These are phyloP conservation scores for Misopates orontium DNA, from an alignment of 257 asterid genomes.

Conservation along the genomic window DNA sequence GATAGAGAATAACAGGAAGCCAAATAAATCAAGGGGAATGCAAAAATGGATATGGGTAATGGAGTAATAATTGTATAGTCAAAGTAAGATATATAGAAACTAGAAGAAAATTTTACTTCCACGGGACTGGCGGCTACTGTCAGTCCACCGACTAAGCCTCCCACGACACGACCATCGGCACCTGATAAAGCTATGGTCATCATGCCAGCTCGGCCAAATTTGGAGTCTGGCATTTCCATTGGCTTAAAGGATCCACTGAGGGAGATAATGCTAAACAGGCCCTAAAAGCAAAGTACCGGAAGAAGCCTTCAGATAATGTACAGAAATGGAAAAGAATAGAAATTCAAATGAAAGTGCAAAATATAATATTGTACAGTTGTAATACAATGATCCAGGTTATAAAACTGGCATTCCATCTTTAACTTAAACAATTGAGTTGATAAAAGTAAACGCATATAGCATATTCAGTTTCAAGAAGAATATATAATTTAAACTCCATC, in stretches of 20 bases:
- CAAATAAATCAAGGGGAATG: background rate
- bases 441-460: too few relatives aligned
- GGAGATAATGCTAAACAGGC: constrained; percentile 66
- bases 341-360: constrained; percentile 7
- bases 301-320: background rate
- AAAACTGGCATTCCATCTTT: too few relatives aligned
- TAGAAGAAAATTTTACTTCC: constrained; percentile 39
- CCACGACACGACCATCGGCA: constrained; percentile 85
- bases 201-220: constrained; percentile 55
- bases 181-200: constrained; percentile 79
- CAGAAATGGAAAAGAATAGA: background rate
- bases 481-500: too few relatives aligned
- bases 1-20: too few relatives aligned
- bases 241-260: constrained; percentile 82
- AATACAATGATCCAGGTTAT: too few relatives aligned
- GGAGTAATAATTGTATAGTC: background rate
- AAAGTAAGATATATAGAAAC: background rate
- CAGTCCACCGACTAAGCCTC: constrained; percentile 74
- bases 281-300: constrained; percentile 37
- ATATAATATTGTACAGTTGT: background rate
- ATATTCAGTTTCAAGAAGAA: too few relatives aligned
- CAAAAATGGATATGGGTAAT: background rate
- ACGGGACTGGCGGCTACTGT: constrained; percentile 75
- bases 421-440: too few relatives aligned
- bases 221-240: constrained; percentile 52